Evolutionary conservation across 768 basidiomycete genomes (phyloP).

Genomic region (Suillus discolor): DNA sequence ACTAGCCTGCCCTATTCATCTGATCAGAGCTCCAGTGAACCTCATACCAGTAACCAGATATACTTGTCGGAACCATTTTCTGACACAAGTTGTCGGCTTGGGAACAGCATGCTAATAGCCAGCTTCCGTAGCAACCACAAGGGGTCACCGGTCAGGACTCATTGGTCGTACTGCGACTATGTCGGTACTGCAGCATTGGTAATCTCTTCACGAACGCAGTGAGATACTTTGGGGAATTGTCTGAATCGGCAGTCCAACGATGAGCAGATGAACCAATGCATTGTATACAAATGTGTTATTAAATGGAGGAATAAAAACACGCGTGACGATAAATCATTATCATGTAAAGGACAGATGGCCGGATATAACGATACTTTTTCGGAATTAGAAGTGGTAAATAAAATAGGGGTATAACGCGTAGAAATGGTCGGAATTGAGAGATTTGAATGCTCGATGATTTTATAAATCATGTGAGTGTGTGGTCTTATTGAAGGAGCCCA

Average conservation of each 20-base stretch:
- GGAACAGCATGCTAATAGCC: background rate
- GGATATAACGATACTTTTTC: background rate
- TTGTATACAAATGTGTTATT: too few relatives aligned
- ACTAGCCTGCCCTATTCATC: background rate
- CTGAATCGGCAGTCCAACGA: background rate
- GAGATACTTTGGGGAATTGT: background rate
- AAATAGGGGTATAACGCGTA: background rate
- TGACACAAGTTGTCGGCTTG: background rate
- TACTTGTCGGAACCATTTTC: background rate
- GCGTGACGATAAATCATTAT: too few relatives aligned
- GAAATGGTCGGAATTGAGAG: background rate
- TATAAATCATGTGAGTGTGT: background rate
- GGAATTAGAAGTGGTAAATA: background rate
- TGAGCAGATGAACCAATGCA: background rate
- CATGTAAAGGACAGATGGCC: background rate
- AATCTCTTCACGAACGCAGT: background rate
- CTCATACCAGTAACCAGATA: background rate
- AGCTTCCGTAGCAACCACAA: background rate
- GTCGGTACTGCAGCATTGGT: background rate
- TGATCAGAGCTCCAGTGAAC: background rate
- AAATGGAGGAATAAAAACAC: background rate
- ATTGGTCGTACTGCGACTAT: background rate
- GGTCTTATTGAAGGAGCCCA: background rate
- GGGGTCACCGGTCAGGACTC: background rate
- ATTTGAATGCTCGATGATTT: background rate